Base-by-base conservation (phyloP, 1,139 yeast species). In the Eremothecium gossypii region DNA sequence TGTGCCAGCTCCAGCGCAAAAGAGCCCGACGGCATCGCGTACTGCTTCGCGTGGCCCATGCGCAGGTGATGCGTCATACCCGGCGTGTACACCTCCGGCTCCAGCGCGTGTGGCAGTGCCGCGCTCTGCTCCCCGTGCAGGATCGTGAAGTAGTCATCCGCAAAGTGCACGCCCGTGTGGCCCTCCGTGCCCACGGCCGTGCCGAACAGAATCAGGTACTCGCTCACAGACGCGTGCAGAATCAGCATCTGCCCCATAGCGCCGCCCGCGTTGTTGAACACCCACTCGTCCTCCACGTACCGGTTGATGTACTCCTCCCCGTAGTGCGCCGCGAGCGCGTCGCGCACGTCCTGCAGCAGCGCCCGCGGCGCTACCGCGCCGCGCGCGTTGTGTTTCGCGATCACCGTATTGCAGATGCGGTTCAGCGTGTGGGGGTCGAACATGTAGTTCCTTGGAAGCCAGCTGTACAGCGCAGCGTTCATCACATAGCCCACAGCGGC, bases 231-330 rank as follows among this genome's bases (percentile, higher is more conserved):
- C 10, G 97, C 96, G 63, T 93, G 98, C 52, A 91, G 70, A 48
- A 93, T 85, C 55, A 85, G 75, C 97, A 91, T 89, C 45, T 87
- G 78, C 26, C 98, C 98, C 98, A 91, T 91, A 43, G 98, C 97
- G 52, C 96, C 95, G 43, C 98, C 98, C 7, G 98, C 98, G 57
- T 86, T 87, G 73, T 89, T 91, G 75, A 80, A 89, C 41, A 91
- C 80, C 97, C 97, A 91, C 54, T 87, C 91, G 40, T 83, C 82
- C 44, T 72, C 71, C 58, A 79, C 76, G 53, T 82, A 70, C 47
- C 76, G 78, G 60, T 83, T 84, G 63, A 87, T 75, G 50, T 74
- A 60, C 20, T 77, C 76, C 1, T 74, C 73, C 14, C 86, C 85
- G 60, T 89, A 91, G 43, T 70, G 76, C 1, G 64, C 70, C 53